Base-by-base conservation (phyloP, 306 rosid species). In the Dalbergia cochinchinensis region DNA sequence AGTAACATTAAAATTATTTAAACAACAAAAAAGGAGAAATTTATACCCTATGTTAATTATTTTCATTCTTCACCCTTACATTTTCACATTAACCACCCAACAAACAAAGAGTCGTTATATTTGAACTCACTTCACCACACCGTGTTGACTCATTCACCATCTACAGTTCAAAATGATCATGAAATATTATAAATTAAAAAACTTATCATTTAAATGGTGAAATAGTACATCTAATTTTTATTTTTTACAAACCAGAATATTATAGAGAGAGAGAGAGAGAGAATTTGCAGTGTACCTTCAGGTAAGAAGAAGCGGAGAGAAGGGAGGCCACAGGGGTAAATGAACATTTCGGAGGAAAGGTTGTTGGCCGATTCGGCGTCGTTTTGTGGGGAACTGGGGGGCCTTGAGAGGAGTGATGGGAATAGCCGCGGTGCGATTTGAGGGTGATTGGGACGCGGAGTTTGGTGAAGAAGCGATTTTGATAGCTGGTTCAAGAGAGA, bases 251-350 rank as follows among this genome's bases (percentile, higher is more conserved):
- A 26, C 1, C 1, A 26, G 31, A 26, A 26, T 1, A 26, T 26
- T 2, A 26, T 26, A 26, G 31, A 26, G 31, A 26, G 31, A 26
- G 31, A 26, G 31, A 26, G 31, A 26, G 31, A 37, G 41, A 62
- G 72, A 59, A 74, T 22, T 8, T 13, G 77, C 22, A 18, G 41
- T 74, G 81, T 88, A 95, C 98, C 97, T 12, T 91, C 86, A 6
- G 99, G 99, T 64, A 91, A 87, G 91, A 91, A 92, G 86, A 92
- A 88, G 4, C 81, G 82, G 71, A 95, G 92, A 82, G 87, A 89
- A 34, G 98, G 97, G 50, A 91, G 85, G 33, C 99, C 98, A 61
- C 87, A 87, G 1, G 96, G 99, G 80, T 92, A 88, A 26, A 84
- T 13, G 53, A 87, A 71, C 0, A 87, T 88, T 61, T 80, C 84